Conservation (phyloP, 2,329 filamentous ascomycete species). For the Tolypocladium endophyticum region DNA sequence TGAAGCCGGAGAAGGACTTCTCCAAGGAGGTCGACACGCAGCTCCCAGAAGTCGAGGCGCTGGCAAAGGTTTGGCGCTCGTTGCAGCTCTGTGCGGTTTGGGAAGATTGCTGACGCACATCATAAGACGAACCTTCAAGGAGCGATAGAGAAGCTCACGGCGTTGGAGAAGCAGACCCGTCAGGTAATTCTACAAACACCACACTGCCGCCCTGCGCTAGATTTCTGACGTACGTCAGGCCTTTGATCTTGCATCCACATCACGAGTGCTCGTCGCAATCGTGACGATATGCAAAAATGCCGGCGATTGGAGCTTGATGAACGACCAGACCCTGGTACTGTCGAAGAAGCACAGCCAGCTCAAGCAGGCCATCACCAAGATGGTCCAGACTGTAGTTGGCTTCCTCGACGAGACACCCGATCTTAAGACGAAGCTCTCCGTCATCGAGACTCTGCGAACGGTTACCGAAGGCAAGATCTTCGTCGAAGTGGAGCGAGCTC, state of each 20-base stretch:
- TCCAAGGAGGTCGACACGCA: constrained; percentile 89
- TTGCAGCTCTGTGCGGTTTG: neutral
- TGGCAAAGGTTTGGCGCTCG: constrained; percentile 63
- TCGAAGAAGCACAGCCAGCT: constrained; percentile 99
- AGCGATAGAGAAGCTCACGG: constrained; percentile 86
- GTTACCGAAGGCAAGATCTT: constrained; percentile 99
- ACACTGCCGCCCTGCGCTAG: constrained; percentile 7
- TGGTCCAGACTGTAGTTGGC: constrained; percentile 93
- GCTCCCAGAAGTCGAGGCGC: constrained; percentile 80
- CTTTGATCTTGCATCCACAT: constrained; percentile 92
- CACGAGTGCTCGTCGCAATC: constrained; percentile 74
- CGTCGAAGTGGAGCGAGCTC: constrained; percentile 93
- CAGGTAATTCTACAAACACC: constrained; percentile 49
- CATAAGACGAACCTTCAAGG: constrained; percentile 64
- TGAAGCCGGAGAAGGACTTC: constrained; percentile 99
- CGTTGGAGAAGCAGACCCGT: constrained; percentile 91
- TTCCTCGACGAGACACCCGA: constrained; percentile 82
- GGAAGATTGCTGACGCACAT: constrained; percentile 5
- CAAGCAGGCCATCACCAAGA: constrained; percentile 97
- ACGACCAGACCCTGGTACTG: constrained; percentile 88
- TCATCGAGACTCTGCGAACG: constrained; percentile 90
- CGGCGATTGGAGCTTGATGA: constrained; percentile 87
- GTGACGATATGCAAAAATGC: constrained; percentile 91
- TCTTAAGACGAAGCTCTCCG: constrained; percentile 76
- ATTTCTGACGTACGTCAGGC: constrained; percentile 43